Evolutionary conservation across 306 rosid genomes (phyloP).

Genomic region (Dicorynia guianensis): DNA sequence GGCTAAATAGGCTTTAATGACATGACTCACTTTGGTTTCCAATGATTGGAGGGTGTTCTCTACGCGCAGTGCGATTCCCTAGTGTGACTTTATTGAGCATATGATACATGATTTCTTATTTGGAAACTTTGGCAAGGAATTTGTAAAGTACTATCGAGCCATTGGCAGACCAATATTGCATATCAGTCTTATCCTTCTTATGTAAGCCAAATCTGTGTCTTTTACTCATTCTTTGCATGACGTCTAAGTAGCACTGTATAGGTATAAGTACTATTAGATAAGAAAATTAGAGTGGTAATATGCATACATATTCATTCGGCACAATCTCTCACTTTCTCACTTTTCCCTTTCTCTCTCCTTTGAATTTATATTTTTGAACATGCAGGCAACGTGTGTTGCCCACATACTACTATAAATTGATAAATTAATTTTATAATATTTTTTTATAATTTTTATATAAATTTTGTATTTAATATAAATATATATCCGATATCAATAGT

Average conservation of each 20-base stretch:
- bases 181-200: conserved; percentile 30
- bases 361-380: too few relatives aligned
- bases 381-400: too few relatives aligned
- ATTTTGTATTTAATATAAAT: too few relatives aligned
- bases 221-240: not conserved
- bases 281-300: too few relatives aligned
- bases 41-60: conserved; percentile 37
- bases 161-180: conserved; percentile 27
- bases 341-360: too few relatives aligned
- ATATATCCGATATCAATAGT: too few relatives aligned
- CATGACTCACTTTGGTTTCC: conserved; percentile 33
- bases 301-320: too few relatives aligned
- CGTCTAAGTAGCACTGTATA: not conserved
- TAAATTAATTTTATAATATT: too few relatives aligned
- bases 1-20: conserved; percentile 7
- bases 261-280: too few relatives aligned
- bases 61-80: conserved; percentile 14
- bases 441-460: too few relatives aligned
- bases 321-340: too few relatives aligned
- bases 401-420: too few relatives aligned
- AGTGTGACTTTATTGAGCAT: conserved; percentile 21
- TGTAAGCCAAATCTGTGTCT: conserved; percentile 12
- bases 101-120: conserved; percentile 21
- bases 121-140: conserved; percentile 17
- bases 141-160: not conserved